Evolutionary conservation across 169 alveolate species (phyloP).

Genomic region (Cryptosporidium meleagridis): DNA sequence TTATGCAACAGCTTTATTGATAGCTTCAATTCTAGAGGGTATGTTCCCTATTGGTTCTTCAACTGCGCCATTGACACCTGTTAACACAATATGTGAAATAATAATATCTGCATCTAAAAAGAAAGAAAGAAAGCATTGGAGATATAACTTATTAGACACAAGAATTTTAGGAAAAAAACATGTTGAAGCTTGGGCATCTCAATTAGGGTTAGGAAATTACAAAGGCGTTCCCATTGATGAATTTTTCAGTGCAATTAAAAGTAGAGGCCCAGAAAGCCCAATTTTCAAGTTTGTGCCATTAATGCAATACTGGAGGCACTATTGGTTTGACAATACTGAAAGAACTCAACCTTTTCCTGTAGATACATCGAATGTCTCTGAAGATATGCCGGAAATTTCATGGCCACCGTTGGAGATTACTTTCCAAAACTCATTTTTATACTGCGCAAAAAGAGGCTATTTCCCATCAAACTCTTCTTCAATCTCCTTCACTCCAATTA

Average conservation of each 20-base stretch:
- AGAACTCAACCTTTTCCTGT: slow-evolving; percentile 79
- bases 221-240: slow-evolving; percentile 79
- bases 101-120: slow-evolving; percentile 78
- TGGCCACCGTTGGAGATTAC: slow-evolving; percentile 79
- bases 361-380: slow-evolving; percentile 75
- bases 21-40: slow-evolving; percentile 79
- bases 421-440: slow-evolving; percentile 77
- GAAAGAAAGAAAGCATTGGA: slow-evolving; percentile 77
- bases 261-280: slow-evolving; percentile 82
- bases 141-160: slow-evolving; percentile 81
- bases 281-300: slow-evolving; percentile 81
- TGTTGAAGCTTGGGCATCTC: slow-evolving; percentile 79
- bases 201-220: slow-evolving; percentile 77
- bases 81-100: slow-evolving; percentile 79
- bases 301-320: slow-evolving; percentile 80
- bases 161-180: slow-evolving; percentile 74
- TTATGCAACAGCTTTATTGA: slow-evolving; percentile 81
- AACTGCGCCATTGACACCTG: slow-evolving; percentile 83
- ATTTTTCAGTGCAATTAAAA: slow-evolving; percentile 78
- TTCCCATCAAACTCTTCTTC: slow-evolving; percentile 78
- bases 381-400: slow-evolving; percentile 77
- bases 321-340: slow-evolving; percentile 78
- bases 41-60: slow-evolving; percentile 81
- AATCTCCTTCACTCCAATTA: slow-evolving; percentile 73
- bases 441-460: slow-evolving; percentile 76